Percentiles rank a stretch among this genome's conserved stretches.
phyloP scores from a whole-genome alignment of 2,329 filamentous ascomycete genomes.

The Monosporascus sp. region DNA sequence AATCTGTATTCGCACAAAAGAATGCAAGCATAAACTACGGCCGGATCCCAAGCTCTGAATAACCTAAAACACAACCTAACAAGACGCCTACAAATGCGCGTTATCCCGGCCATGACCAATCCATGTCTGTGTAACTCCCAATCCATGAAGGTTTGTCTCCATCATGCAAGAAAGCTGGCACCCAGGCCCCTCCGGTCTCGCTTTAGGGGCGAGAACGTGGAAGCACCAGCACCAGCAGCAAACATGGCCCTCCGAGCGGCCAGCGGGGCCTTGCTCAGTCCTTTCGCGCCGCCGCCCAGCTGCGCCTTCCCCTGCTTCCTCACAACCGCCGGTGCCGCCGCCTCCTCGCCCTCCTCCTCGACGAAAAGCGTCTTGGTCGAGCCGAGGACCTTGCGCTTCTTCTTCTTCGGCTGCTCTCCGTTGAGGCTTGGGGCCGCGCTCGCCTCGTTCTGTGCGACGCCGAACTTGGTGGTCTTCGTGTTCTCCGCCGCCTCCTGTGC shows the following conservation, averaged over 20 bases:
- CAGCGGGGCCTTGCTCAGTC: slow-evolving; percentile 30
- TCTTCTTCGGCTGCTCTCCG: slow-evolving; percentile 47
- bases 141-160: slow-evolving; percentile 2
- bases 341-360: slow-evolving; percentile 53
- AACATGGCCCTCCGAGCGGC: slow-evolving; percentile 28
- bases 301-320: slow-evolving; percentile 24
- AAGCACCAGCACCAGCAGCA: slow-evolving; percentile 43
- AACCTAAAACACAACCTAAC: not conserved
- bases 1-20: not conserved
- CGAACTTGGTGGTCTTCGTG: slow-evolving; percentile 27
- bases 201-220: slow-evolving; percentile 67
- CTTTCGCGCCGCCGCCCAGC: slow-evolving; percentile 18
- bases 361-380: slow-evolving; percentile 65
- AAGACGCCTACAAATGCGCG: not conserved
- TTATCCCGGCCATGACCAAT: not conserved
- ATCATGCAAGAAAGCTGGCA: slow-evolving; percentile 54
- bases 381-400: slow-evolving; percentile 69
- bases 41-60: not conserved
- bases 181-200: slow-evolving; percentile 58
- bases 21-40: not conserved
- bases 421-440: slow-evolving; percentile 15
- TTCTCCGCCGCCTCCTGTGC: slow-evolving; percentile 17
- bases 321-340: slow-evolving; percentile 5
- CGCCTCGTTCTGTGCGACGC: slow-evolving; percentile 22
- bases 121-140: not conserved